A percentile compares a stretch with the other conserved stretches of the same genome.
Evolutionary conservation across 495 filamentous ascomycete genomes (phyloP).

Genomic region (Penicillium nucicola): DNA sequence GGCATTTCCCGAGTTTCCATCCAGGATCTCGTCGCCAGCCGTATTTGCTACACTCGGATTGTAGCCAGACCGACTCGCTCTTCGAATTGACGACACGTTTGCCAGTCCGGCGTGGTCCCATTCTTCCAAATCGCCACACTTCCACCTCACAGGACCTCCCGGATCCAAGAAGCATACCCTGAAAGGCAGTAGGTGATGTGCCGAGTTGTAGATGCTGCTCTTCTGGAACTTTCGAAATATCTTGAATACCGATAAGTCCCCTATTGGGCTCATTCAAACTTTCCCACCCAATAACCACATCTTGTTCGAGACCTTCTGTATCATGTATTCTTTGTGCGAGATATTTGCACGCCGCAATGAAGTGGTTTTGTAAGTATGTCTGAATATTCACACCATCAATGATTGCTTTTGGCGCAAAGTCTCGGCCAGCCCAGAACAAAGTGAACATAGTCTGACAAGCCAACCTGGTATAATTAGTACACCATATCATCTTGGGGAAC

Average conservation of each 20-base stretch:
- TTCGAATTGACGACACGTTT: slow-evolving; percentile 78
- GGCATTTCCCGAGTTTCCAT: slow-evolving; percentile 91
- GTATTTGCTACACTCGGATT: slow-evolving; percentile 72
- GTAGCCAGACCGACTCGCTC: slow-evolving; percentile 82
- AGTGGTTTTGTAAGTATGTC: slow-evolving; percentile 89
- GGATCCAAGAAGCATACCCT: slow-evolving; percentile 85
- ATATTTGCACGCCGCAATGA: slow-evolving; percentile 72
- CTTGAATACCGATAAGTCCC: slow-evolving; percentile 78
- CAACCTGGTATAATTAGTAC: slow-evolving; percentile 89
- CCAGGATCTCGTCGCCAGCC: slow-evolving; percentile 83
- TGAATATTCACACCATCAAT: slow-evolving; percentile 95
- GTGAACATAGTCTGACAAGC: slow-evolving; percentile 91
- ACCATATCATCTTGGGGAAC: slow-evolving; percentile 99
- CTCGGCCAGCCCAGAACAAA: slow-evolving; percentile 83
- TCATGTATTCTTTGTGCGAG: slow-evolving; percentile 83
- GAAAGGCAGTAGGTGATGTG: slow-evolving; percentile 91
- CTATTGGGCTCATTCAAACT: slow-evolving; percentile 92
- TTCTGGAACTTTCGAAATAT: slow-evolving; percentile 74
- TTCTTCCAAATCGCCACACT: slow-evolving; percentile 88
- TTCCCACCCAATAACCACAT: slow-evolving; percentile 93
- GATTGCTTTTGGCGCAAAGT: slow-evolving; percentile 94
- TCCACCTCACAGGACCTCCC: slow-evolving; percentile 85
- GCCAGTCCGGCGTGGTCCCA: slow-evolving; percentile 91
- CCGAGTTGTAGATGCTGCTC: slow-evolving; percentile 93
- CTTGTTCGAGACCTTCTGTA: slow-evolving; percentile 82